Evolutionary conservation across 2,329 filamentous ascomycete species (phyloP).

Genomic region (Curvularia spicifera): DNA sequence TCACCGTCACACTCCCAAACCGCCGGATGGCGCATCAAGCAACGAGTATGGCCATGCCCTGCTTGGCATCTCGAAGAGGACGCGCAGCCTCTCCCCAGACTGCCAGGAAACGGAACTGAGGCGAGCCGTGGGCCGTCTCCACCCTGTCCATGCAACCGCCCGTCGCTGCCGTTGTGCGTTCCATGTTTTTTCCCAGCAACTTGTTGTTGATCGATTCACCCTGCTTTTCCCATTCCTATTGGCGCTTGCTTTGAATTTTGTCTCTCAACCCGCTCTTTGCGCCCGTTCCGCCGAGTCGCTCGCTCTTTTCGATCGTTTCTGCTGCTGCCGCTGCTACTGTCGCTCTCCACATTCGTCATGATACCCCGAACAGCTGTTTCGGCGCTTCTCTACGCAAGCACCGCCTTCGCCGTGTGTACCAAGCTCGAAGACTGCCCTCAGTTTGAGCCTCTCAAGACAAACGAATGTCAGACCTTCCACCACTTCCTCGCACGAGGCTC

Average conservation of each 20-base stretch:
- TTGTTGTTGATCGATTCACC: constrained; percentile 2
- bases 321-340: not conserved
- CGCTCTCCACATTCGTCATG: constrained; percentile 21
- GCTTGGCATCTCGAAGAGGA: constrained; percentile 19
- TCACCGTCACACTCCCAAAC: constrained; percentile 21
- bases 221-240: constrained; percentile 1
- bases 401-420: constrained; percentile 33
- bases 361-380: constrained; percentile 27
- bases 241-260: constrained; percentile 3
- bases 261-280: not conserved
- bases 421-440: constrained; percentile 37
- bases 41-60: constrained; percentile 2
- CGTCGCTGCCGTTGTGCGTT: not conserved
- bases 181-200: constrained; percentile 1
- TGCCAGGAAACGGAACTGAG: constrained; percentile 7
- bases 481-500: constrained; percentile 37
- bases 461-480: constrained; percentile 35
- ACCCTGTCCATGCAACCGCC: constrained; percentile 2
- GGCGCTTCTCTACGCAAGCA: constrained; percentile 26
- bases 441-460: constrained; percentile 31
- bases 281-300: constrained; percentile 8
- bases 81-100: constrained; percentile 19
- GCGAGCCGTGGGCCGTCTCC: not conserved
- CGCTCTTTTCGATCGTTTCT: constrained; percentile 4
- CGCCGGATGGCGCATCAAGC: constrained; percentile 5